Evolutionary conservation across 768 basidiomycete species (phyloP).

Genomic region (Cystobasidium ongulense): DNA sequence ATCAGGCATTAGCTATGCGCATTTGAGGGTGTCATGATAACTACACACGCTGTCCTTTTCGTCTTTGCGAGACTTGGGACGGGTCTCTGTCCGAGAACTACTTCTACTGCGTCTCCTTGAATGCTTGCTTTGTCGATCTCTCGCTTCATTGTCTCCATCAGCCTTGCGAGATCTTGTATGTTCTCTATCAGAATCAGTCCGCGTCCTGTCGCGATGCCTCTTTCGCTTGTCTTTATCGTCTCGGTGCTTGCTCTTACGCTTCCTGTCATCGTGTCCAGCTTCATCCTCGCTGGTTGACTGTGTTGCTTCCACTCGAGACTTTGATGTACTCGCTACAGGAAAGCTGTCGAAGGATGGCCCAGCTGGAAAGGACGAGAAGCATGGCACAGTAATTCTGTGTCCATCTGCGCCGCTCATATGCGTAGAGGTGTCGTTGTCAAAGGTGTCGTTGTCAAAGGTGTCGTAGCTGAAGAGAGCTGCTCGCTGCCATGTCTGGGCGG

Average conservation of each 20-base stretch:
- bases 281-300: neutral
- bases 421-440: neutral
- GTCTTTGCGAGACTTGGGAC: neutral
- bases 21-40: neutral
- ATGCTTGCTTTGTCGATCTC: neutral
- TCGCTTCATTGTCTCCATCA: neutral
- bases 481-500: too few relatives aligned
- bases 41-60: neutral
- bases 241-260: neutral
- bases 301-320: neutral
- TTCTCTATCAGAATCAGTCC: neutral
- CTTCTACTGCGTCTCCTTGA: neutral
- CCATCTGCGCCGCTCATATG: neutral
- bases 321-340: conserved; percentile 1
- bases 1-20: neutral
- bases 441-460: neutral
- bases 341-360: conserved; percentile 19
- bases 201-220: neutral
- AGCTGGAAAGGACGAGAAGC: conserved; percentile 24
- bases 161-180: neutral
- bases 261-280: neutral
- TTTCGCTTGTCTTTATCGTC: neutral
- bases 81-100: neutral
- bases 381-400: neutral
- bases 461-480: neutral